Base-by-base conservation (phyloP, 2,329 filamentous ascomycete species). In the Mycosphaerella sp. region DNA sequence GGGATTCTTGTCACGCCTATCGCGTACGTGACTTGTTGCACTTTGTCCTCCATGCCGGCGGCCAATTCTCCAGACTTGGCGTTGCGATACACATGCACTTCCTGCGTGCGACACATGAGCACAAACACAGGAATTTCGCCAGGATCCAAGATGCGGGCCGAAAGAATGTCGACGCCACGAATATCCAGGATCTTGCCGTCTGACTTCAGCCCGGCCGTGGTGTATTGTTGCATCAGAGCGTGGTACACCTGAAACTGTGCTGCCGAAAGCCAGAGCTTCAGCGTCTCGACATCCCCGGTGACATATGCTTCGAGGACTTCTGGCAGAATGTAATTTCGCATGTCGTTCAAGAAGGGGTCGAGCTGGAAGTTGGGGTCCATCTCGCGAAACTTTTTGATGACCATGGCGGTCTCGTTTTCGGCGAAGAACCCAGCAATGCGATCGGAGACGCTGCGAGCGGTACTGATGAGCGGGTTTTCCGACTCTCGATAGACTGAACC, bases 231-330 rank as follows among this genome's bases (percentile, higher is more conserved):
- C 60, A 92, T 91, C 53, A 98, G 77, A n/a, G 93, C 93, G 66
- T 92, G 88, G 70, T 98, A 98, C 46, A 98, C 93, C 2, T 89
- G 90, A 76, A 87, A 98, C 70, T 98, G 93, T 1, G 93, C 92
- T 34, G 93, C 93, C 0, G 89, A 95, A 10, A 98, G 83, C 93
- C 93, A 98, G 36, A 95, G 80, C 74, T 93, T 95, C 51, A 98
- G 78, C 0, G 88, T 92, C 70, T 92, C 88, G 9, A 86, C 80
- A 64, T 98, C 93, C 44, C 91, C 93, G 78, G 95, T 97, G 66
- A 98, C 93, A 66, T 98, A 98, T 23, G 93, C 93, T 69, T 98
- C 93, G 14, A 98, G 80, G 2, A 97, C 93, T 74, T 98, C 93
- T 6, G 93, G 93, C 1, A 98, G 80, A 52, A 98, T 97, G 73